Evolutionary conservation across 495 filamentous ascomycete species (phyloP).

Genomic region (Lasiosphaeriaceae sp.): DNA sequence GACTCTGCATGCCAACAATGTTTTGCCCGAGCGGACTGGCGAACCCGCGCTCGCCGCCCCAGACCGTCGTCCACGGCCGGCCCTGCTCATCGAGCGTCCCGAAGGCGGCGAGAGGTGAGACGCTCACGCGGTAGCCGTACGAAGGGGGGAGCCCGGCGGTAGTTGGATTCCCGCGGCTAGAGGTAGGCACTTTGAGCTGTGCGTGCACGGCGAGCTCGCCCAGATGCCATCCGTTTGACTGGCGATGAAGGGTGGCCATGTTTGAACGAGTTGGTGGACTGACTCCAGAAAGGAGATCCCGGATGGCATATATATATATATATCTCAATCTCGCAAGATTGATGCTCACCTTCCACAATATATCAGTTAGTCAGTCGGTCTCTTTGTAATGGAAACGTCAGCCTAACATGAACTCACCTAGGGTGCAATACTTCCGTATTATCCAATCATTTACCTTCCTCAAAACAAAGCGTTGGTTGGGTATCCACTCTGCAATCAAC

Average conservation of each 20-base stretch:
- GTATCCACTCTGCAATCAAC: too few species aligned
- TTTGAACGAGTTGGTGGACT: not conserved
- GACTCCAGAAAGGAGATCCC: too few species aligned
- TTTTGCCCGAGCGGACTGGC: slow-evolving; percentile 51
- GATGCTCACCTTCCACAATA: too few species aligned
- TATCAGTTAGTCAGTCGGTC: too few species aligned
- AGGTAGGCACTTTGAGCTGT: slow-evolving; percentile 30
- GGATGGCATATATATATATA: too few species aligned
- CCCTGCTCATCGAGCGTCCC: slow-evolving; percentile 61
- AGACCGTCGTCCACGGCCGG: slow-evolving; percentile 69
- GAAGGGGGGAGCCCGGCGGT: slow-evolving; percentile 49
- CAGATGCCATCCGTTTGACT: slow-evolving; percentile 29
- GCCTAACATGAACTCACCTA: too few species aligned
- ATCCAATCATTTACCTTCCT: too few species aligned
- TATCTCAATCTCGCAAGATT: too few species aligned
- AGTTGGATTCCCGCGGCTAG: slow-evolving; percentile 56
- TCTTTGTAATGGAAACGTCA: too few species aligned
- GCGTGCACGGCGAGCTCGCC: slow-evolving; percentile 30
- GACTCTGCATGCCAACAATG: slow-evolving; percentile 56
- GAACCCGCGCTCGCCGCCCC: slow-evolving; percentile 69
- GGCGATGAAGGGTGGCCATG: slow-evolving; percentile 8
- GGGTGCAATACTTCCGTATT: too few species aligned
- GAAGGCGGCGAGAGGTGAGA: slow-evolving; percentile 63
- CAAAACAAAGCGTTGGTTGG: too few species aligned
- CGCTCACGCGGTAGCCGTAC: slow-evolving; percentile 49